Percentiles rank a stretch among this genome's conserved stretches.
phyloP scores from a whole-genome alignment of 2,329 filamentous ascomycete species.

The Aspergillus intermedius region DNA sequence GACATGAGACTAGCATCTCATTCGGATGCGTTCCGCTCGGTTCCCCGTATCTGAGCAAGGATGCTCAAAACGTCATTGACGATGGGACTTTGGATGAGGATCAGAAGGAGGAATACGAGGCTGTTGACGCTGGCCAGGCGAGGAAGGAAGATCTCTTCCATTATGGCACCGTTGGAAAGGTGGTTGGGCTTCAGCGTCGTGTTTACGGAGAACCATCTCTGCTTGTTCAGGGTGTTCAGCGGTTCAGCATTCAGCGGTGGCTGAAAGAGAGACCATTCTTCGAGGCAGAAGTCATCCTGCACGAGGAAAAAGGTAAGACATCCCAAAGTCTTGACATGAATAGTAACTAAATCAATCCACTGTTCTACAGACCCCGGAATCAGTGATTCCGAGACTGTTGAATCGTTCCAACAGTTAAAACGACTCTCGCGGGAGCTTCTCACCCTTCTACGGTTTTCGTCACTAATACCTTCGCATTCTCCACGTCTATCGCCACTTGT shows the following conservation, averaged over 20 bases:
- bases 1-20: conserved; percentile 61
- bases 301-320: conserved; percentile 61
- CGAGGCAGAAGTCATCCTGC: conserved; percentile 68
- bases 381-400: conserved; percentile 59
- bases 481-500: conserved; percentile 73
- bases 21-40: conserved; percentile 83
- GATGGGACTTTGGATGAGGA: conserved; percentile 49
- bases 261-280: conserved; percentile 77
- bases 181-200: conserved; percentile 69
- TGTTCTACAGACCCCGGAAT: conserved; percentile 27
- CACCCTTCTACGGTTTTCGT: conserved; percentile 73
- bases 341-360: conserved; percentile 4
- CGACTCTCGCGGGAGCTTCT: conserved; percentile 79
- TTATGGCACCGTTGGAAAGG: conserved; percentile 75
- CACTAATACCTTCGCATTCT: conserved; percentile 67
- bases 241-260: conserved; percentile 68
- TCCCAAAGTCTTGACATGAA: not conserved
- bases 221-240: conserved; percentile 75
- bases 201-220: conserved; percentile 71
- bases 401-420: conserved; percentile 74
- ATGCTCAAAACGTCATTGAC: conserved; percentile 70
- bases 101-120: conserved; percentile 39
- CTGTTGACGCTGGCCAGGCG: conserved; percentile 54
- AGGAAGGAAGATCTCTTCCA: conserved; percentile 69
- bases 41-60: conserved; percentile 64